A percentile compares a stretch with the other conserved stretches of the same genome.
phyloP scores from a whole-genome alignment of 1,284 basidiomycete genomes.

The Afroboletus lepidellus region DNA sequence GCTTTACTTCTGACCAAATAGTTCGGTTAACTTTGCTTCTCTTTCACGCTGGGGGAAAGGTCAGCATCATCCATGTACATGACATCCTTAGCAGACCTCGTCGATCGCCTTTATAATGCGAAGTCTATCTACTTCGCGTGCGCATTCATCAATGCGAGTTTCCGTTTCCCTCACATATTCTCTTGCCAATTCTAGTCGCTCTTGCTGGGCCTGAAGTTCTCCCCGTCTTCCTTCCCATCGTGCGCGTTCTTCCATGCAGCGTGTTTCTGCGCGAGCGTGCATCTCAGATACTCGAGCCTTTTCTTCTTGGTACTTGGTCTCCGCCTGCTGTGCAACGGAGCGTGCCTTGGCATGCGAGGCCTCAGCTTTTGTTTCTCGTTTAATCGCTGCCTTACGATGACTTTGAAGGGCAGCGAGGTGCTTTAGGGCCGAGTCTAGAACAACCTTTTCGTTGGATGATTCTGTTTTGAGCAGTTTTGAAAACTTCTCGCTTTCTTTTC shows the following conservation, averaged over 20 bases:
- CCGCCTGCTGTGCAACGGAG: constrained; percentile 28
- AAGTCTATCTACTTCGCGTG: constrained; percentile 32
- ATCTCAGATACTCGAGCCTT: constrained; percentile 23
- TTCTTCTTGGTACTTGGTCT: constrained; percentile 29
- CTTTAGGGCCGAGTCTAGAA: constrained; percentile 28
- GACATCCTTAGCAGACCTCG: constrained; percentile 23
- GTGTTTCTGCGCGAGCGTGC: constrained; percentile 28
- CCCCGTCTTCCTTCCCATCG: constrained; percentile 33
- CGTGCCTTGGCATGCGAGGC: constrained; percentile 27
- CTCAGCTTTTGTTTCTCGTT: constrained; percentile 28
- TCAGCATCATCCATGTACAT: constrained; percentile 9
- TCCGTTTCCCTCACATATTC: constrained; percentile 24
- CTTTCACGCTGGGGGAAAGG: constrained; percentile 30
- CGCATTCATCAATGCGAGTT: constrained; percentile 28
- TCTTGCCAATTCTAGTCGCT: constrained; percentile 34
- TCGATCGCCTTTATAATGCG: constrained; percentile 33
- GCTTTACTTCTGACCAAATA: constrained; percentile 16
- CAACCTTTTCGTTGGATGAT: constrained; percentile 28
- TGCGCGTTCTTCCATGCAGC: constrained; percentile 29
- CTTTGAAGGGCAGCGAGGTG: constrained; percentile 27
- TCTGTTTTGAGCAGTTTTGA: constrained; percentile 31
- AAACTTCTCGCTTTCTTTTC: constrained; percentile 24
- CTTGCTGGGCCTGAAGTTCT: constrained; percentile 30
- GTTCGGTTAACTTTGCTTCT: constrained; percentile 21
- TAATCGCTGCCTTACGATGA: constrained; percentile 34